Base-by-base conservation (phyloP, 2,329 filamentous ascomycete species). In the Pseudocercospora fuligena region DNA sequence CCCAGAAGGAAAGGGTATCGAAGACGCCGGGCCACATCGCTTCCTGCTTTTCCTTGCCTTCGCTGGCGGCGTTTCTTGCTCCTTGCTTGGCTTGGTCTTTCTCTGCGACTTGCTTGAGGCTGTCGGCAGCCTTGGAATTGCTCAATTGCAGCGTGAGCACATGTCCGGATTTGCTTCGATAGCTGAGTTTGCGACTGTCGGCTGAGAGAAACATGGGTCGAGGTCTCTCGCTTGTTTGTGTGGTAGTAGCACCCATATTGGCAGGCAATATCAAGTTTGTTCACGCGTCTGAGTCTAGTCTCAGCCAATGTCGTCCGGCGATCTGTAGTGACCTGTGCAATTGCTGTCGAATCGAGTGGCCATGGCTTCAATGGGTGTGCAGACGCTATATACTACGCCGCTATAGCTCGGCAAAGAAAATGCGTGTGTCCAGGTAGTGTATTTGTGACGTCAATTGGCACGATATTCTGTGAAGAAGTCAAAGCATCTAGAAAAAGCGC, bases 1-100 rank as follows among this genome's bases (percentile, higher is more conserved):
- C 63, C 66, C 68, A 70, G 59, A 71, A 70, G 54, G 66, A 66
- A 7, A 72, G 36, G 9, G 70, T 69, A 61, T 72, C 70, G 57
- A 69, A 68, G 27, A 72, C 40, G n/a, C 66, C 69, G 9, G 64
- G 54, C 62, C 68, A 69, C 29, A 67, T 59, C 16, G 66, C 66
- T 51, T 65, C 46, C 31, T 61, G 46, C 27, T 66, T 60, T 33
- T 40, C 33, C 60, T 62, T 62, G 19, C 36, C 36, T 25, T 61
- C 29, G 25, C 21, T 62, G 7, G 57, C 46, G 36, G 46, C 57
- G 23, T 62, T 49, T 64, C 23, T 19, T 40, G 29, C 21, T 43
- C 57, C n/a, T 43, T 40, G 14, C 21, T 46, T 21, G 63, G 58
- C 29, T 46, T 53, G 60, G 61, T 68, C 65, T 53, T 53, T 64